Evolutionary conservation across 2,329 filamentous ascomycete species (phyloP).

Genomic region (Ascochyta lentis): DNA sequence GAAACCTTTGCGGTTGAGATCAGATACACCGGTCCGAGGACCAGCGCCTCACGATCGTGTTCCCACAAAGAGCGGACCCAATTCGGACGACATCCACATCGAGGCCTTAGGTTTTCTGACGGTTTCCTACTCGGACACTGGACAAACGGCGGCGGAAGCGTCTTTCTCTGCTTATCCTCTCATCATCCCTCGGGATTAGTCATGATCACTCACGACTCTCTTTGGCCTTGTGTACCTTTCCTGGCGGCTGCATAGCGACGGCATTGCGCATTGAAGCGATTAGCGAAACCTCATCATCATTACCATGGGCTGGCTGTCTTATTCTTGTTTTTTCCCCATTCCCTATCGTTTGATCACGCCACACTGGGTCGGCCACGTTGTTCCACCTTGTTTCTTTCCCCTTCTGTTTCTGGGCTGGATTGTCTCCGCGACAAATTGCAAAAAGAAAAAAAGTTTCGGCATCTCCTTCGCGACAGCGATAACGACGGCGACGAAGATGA

Average conservation of each 20-base stretch:
- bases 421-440: slow-evolving; percentile 23
- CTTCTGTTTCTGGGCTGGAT: slow-evolving; percentile 20
- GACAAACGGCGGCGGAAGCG: neutral
- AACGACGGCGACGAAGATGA: neutral
- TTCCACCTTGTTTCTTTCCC: neutral
- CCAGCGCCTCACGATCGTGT: neutral
- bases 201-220: slow-evolving; percentile 25
- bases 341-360: neutral
- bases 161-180: neutral
- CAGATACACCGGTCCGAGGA: neutral
- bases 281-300: slow-evolving; percentile 30
- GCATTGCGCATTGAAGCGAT: slow-evolving; percentile 46
- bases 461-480: slow-evolving; percentile 1
- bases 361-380: neutral
- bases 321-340: neutral
- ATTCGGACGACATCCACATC: neutral
- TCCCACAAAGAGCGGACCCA: neutral
- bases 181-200: neutral
- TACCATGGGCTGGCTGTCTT: slow-evolving; percentile 23
- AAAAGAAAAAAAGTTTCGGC: slow-evolving; percentile 7
- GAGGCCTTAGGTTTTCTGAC: neutral
- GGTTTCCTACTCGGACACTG: neutral
- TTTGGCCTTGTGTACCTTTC: slow-evolving; percentile 22
- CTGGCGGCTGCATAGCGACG: slow-evolving; percentile 45
- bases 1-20: neutral